These are phyloP conservation scores for Rhizopogon vinicolor DNA, from an alignment of 768 basidiomycete species.

Conservation along the genomic window DNA sequence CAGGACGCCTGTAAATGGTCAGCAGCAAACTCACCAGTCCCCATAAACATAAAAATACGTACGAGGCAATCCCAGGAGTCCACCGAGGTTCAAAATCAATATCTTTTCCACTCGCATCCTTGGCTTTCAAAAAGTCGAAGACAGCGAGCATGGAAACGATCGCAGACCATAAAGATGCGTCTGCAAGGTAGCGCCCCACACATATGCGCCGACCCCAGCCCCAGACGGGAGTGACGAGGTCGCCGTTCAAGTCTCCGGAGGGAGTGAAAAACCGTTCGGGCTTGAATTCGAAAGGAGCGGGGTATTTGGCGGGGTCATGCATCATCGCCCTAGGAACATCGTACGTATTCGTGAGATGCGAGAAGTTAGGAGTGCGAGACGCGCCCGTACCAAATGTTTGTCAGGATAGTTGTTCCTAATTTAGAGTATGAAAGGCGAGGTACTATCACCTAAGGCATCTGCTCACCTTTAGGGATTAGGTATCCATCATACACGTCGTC, in stretches of 20 bases:
- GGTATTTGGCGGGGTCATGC: conserved; percentile 30
- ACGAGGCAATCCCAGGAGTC: conserved; percentile 13
- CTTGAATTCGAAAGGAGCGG: conserved; percentile 26
- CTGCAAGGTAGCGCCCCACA: conserved; percentile 33
- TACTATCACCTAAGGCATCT: no score
- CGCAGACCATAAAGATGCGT: conserved; percentile 32
- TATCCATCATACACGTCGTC: conserved; percentile 8
- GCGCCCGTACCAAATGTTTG: conserved; percentile 2
- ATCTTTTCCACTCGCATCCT: conserved; percentile 24
- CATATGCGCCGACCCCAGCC: conserved; percentile 25
- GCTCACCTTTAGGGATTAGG: conserved; percentile 5
- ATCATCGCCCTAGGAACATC: conserved; percentile 28
- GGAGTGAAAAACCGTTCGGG: conserved; percentile 30
- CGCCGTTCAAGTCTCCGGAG: not conserved
- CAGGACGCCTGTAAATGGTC: conserved; percentile 12
- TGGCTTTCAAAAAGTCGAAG: conserved; percentile 33
- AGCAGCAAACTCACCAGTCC: not conserved
- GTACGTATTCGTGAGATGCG: not conserved
- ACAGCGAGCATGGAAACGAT: conserved; percentile 32
- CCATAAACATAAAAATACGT: not conserved
- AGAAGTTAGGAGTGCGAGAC: not conserved
- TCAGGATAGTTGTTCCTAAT: conserved; percentile 1
- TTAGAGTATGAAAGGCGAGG: not conserved
- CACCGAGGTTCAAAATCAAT: conserved; percentile 21
- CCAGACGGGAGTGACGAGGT: not conserved